Evolutionary conservation across 139 green algal species (phyloP), one percentile per base, ranked within the genome.

Genomic region (Chlorella sp.): DNA sequence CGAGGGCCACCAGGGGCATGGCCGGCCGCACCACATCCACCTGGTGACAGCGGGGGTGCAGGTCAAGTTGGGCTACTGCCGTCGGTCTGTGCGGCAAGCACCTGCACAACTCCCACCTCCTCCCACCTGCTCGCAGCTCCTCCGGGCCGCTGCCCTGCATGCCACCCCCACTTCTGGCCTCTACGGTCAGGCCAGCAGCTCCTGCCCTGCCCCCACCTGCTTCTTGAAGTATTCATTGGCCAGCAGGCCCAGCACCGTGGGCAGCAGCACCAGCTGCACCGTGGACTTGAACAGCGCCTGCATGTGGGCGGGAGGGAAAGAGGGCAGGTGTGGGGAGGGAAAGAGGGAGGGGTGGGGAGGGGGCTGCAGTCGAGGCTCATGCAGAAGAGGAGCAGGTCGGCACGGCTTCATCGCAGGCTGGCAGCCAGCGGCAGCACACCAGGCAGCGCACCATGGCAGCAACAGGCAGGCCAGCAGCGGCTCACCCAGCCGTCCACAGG

Each of bases 191-290:
- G n/a, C n/a, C n/a, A n/a, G n/a, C n/a, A n/a, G n/a, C n/a, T 51
- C 44, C 44, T 51, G 44, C 44, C 44, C 44, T 9, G 44, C 44
- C 80, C 32, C 25, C n/a, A 94, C 93, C 65, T 89, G 34, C 56
- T 87, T 87, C 23, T 89, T 91, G 70, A 91, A 92, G 28, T 89
- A 65, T 79, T 93, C 89, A 81, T 96, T 96, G 34, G 91, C 47
- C 21, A 83, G 28, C 18, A 97, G 87, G 38, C 94, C 94, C 20
- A 93, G 18, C 30, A 95, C 36, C 11, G 92, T 95, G 84, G 95
- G 95, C 36, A 96, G 70, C 36, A 97, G 90, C 34, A 98, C 94
- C 62, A 98, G 92, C 86, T 95, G 89, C 75, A 96, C 90, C 16
- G 91, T 93, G 28, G 82, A 90, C 41, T 85, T 36, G n/a, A 90